These are phyloP conservation scores for Warburgia ugandensis DNA, from an alignment of 164 flowering plant species.

Conservation along the genomic window DNA sequence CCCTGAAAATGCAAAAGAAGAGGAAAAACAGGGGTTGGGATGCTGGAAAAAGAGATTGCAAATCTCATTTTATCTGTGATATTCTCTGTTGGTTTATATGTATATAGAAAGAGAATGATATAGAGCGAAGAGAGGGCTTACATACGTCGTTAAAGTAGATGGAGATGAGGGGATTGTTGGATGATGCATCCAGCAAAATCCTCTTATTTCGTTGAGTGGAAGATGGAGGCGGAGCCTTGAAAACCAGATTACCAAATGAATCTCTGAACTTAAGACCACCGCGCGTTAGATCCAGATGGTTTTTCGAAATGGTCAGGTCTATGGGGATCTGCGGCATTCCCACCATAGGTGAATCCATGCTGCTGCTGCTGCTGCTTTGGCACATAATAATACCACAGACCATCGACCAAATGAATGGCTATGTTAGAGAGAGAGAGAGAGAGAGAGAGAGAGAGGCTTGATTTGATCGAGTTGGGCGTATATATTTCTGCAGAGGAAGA, in stretches of 20 bases:
- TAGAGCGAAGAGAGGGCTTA: constrained; percentile 5
- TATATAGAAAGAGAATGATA: not conserved
- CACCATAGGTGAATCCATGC: not conserved
- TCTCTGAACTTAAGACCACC: constrained; percentile 32
- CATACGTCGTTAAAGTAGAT: constrained; percentile 25
- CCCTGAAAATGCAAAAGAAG: too few species aligned
- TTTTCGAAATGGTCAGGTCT: constrained; percentile 42
- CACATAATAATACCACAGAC: not conserved
- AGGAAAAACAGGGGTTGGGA: too few species aligned
- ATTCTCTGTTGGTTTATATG: not conserved
- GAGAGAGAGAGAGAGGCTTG: constrained; percentile 1
- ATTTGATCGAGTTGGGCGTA: too few species aligned
- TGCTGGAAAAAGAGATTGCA: too few species aligned
- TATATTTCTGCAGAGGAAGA: too few species aligned
- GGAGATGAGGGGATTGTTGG: constrained; percentile 32
- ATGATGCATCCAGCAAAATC: constrained; percentile 29
- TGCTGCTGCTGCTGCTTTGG: not conserved
- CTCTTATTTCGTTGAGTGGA: constrained; percentile 6
- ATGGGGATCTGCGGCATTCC: constrained; percentile 25
- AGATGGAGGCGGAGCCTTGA: constrained; percentile 16
- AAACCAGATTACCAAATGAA: constrained; percentile 33
- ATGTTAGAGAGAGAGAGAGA: not conserved
- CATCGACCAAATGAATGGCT: not conserved
- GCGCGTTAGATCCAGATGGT: constrained; percentile 17
- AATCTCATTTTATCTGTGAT: too few species aligned